phyloP scores from a whole-genome alignment of 2,329 filamentous ascomycete species.

The Celoporthe dispersa region DNA sequence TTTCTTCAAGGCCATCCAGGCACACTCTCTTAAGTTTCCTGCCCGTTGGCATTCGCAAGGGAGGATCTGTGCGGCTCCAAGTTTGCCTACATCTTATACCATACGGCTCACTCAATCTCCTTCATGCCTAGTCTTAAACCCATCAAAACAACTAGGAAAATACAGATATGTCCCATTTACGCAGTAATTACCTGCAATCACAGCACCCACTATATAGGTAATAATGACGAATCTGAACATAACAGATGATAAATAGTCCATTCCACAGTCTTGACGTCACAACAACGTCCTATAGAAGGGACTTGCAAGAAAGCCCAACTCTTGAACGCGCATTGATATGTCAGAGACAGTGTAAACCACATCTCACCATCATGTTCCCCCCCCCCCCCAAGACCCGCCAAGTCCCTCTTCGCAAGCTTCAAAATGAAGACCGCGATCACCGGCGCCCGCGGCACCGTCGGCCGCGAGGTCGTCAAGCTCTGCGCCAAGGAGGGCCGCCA shows the following conservation, averaged over 20 bases:
- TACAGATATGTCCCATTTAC: not conserved
- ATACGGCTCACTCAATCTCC: not conserved
- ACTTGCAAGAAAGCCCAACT: not conserved
- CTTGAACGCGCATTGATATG: not conserved
- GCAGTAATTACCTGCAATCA: not conserved
- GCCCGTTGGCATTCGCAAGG: no score
- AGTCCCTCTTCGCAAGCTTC: not conserved
- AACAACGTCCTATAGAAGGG: not conserved
- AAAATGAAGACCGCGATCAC: constrained; percentile 47
- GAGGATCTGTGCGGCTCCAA: no score
- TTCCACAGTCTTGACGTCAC: constrained; percentile 11
- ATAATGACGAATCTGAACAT: not conserved
- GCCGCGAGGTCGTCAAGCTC: constrained; percentile 37
- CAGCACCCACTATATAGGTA: no score
- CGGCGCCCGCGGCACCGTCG: constrained; percentile 41
- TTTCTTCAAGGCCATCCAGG: not conserved
- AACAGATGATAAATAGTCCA: not conserved
- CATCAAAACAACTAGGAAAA: not conserved
- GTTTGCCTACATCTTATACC: not conserved
- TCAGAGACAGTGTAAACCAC: no score
- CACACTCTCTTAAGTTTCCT: not conserved
- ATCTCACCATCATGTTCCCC: not conserved
- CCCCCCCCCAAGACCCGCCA: not conserved
- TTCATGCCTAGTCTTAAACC: not conserved
- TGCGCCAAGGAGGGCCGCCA: constrained; percentile 39